These are phyloP conservation scores for Lachnellula arida DNA, from an alignment of 2,329 filamentous ascomycete genomes.

Conservation along the genomic window DNA sequence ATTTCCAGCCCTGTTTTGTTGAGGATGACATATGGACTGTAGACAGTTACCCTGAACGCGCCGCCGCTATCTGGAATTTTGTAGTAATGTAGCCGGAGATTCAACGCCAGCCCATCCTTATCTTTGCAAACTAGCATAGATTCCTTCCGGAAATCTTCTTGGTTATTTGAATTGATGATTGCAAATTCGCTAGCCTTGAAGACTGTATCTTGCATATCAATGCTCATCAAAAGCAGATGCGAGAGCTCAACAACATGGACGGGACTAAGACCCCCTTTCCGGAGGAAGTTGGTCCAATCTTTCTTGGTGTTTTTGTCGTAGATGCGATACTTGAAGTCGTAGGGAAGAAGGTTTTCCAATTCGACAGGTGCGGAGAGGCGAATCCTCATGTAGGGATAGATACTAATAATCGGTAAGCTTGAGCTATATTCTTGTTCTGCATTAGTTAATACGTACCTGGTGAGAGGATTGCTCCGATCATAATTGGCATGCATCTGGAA, in stretches of 20 bases:
- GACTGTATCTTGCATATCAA: constrained; percentile 94
- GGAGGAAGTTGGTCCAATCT: constrained; percentile 97
- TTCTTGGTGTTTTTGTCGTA: constrained; percentile 99
- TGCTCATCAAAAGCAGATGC: constrained; percentile 83
- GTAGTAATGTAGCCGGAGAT: constrained; percentile 86
- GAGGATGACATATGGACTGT: constrained; percentile 88
- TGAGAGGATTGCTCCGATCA: constrained; percentile 78
- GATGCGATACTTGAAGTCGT: constrained; percentile 98
- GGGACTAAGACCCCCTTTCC: constrained; percentile 93
- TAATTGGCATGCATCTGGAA: constrained; percentile 90
- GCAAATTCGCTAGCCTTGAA: constrained; percentile 96
- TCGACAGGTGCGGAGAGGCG: constrained; percentile 90
- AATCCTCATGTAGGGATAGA: constrained; percentile 92
- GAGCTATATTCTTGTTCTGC: constrained; percentile 3
- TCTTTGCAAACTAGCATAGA: constrained; percentile 77
- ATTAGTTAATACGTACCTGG: constrained; percentile 46
- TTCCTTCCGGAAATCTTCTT: constrained; percentile 86
- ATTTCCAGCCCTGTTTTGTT: constrained; percentile 93
- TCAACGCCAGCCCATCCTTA: constrained; percentile 70
- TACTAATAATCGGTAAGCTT: constrained; percentile 42
- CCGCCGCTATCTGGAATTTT: constrained; percentile 87
- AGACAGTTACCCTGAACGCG: constrained; percentile 92
- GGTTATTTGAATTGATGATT: constrained; percentile 86
- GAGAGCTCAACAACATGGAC: constrained; percentile 96
- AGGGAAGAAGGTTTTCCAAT: constrained; percentile 89